Evolutionary conservation across 306 rosid genomes (phyloP).

Genomic region (Vigna angularis): DNA sequence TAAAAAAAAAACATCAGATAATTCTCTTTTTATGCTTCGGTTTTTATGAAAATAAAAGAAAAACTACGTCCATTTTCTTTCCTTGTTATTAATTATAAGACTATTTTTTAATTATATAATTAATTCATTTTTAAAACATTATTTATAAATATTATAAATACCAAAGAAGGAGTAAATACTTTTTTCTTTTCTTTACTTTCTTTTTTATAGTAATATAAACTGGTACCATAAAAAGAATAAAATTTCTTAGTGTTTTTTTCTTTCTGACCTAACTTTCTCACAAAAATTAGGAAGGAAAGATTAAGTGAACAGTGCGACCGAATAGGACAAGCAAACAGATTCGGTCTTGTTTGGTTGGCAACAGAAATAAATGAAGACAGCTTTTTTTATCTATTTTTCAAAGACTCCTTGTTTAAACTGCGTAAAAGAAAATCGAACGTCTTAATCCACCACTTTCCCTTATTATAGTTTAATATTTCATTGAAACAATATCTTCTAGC

Average conservation of each 20-base stretch:
- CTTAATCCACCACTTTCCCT: not conserved
- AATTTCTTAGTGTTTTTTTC: not conserved
- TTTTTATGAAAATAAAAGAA: not conserved
- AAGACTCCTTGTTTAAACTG: not conserved
- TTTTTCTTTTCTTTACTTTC: not conserved
- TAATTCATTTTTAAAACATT: no score
- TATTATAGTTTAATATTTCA: no score
- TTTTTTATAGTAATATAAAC: not conserved
- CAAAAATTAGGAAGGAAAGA: not conserved
- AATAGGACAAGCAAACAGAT: not conserved
- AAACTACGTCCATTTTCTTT: no score
- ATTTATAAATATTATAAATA: no score
- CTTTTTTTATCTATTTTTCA: not conserved
- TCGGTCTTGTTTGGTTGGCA: not conserved
- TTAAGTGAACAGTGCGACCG: conserved; percentile 39
- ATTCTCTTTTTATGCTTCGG: not conserved
- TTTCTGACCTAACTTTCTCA: not conserved
- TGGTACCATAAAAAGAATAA: no score
- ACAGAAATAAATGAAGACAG: not conserved
- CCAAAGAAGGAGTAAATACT: not conserved
- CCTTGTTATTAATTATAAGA: no score
- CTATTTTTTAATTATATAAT: no score
- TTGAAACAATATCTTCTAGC: not conserved
- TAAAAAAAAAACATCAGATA: not conserved
- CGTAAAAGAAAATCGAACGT: not conserved